These are phyloP conservation scores for Chlorella sp. DNA, from an alignment of 139 green algal genomes.

Conservation along the genomic window DNA sequence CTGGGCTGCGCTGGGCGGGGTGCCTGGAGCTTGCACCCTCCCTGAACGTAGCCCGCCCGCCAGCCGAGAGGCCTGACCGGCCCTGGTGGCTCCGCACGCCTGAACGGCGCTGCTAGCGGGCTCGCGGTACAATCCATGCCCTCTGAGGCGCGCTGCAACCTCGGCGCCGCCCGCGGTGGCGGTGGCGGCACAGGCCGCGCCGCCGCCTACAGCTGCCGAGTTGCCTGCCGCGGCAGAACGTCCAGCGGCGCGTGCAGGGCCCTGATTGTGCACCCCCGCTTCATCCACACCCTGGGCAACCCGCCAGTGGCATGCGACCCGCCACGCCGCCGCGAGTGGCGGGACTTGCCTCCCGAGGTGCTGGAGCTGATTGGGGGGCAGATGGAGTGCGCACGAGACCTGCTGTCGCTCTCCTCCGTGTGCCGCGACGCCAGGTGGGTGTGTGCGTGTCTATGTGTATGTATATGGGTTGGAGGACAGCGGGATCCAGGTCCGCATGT, in stretches of 20 bases:
- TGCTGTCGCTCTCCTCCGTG: slow-evolving; percentile 10
- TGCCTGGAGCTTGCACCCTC: too few species aligned
- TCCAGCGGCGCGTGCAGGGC: too few species aligned
- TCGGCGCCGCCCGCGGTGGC: not conserved
- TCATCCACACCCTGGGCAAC: slow-evolving; percentile 28
- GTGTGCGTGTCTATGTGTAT: too few species aligned
- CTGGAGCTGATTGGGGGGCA: not conserved
- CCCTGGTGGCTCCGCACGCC: too few species aligned
- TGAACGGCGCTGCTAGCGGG: too few species aligned
- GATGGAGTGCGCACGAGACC: slow-evolving; percentile 35
- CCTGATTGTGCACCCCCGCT: slow-evolving; percentile 43
- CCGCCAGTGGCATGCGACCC: not conserved
- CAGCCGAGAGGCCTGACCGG: too few species aligned
- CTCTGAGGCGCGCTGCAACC: too few species aligned
- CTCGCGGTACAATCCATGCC: too few species aligned
- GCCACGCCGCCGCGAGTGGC: not conserved
- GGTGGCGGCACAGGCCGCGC: not conserved
- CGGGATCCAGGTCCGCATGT: not conserved
- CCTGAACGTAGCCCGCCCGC: too few species aligned
- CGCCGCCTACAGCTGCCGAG: not conserved
- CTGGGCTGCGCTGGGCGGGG: too few species aligned
- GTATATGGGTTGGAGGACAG: too few species aligned
- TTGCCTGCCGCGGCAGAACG: too few species aligned
- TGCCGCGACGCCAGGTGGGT: slow-evolving; percentile 22
- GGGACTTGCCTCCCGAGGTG: not conserved